phyloP scores from a whole-genome alignment of 306 rosid species.

The Fragaria nilgerrensis region DNA sequence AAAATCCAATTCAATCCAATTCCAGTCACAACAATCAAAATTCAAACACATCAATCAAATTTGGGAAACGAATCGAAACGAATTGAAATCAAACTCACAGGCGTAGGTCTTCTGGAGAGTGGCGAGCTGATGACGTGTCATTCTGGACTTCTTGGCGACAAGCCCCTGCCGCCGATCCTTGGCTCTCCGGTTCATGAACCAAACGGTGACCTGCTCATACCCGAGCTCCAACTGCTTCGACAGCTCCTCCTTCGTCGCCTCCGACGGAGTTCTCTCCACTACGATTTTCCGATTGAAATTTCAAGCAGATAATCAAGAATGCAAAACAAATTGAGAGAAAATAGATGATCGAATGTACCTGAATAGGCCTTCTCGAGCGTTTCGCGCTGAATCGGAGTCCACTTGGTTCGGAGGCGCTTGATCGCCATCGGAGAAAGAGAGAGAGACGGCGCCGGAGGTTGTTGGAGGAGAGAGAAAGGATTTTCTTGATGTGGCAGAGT shows the following conservation, averaged over 20 bases:
- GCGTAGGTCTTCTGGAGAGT: neutral
- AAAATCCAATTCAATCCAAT: neutral
- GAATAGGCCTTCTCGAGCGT: neutral
- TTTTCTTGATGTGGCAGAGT: neutral
- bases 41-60: neutral
- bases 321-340: neutral
- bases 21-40: neutral
- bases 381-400: conserved; percentile 11
- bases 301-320: neutral
- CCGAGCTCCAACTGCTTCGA: neutral
- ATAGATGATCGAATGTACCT: neutral
- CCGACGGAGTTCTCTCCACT: neutral
- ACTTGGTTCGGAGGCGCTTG: conserved; percentile 7
- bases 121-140: neutral
- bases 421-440: neutral
- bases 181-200: conserved; percentile 11
- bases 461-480: neutral
- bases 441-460: neutral
- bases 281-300: neutral
- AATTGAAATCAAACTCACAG: neutral
- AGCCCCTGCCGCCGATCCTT: neutral
- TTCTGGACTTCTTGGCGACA: conserved; percentile 2
- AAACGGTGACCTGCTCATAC: neutral
- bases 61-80: too few relatives aligned
- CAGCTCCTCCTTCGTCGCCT: conserved; percentile 9